A percentile compares a stretch with the other conserved stretches of the same genome.
Evolutionary conservation across 225 moss, liverwort and hornwort genomes (phyloP).

Genomic region (Bryum argenteum): DNA sequence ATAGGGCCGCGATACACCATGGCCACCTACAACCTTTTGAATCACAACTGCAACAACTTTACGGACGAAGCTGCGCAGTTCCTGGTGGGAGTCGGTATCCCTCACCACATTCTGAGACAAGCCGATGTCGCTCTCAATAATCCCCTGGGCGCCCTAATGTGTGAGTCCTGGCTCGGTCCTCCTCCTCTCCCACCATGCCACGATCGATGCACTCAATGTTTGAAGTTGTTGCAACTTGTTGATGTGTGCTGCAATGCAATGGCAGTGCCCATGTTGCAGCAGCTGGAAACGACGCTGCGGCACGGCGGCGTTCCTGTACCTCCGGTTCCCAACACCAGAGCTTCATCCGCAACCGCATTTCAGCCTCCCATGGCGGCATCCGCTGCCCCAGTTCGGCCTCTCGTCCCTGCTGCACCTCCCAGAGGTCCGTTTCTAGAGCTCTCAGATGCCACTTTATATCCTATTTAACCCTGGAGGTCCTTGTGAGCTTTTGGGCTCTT

Average conservation of each 20-base stretch:
- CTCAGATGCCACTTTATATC: no score
- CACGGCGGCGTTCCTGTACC: conserved; percentile 30
- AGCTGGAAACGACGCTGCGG: conserved; percentile 56
- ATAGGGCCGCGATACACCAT: conserved; percentile 63
- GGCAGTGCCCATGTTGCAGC: conserved; percentile 79
- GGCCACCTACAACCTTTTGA: conserved; percentile 64
- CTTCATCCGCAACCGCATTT: conserved; percentile 14
- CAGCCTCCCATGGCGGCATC: not conserved
- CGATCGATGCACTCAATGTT: not conserved
- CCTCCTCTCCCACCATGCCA: not conserved
- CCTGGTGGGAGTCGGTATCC: conserved; percentile 64
- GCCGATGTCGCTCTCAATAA: conserved; percentile 66
- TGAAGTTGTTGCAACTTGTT: no score
- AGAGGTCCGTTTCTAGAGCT: not conserved
- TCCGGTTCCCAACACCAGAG: conserved; percentile 2
- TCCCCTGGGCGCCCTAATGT: conserved; percentile 65
- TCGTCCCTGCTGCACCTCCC: not conserved
- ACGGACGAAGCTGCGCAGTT: conserved; percentile 73
- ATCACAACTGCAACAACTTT: conserved; percentile 85
- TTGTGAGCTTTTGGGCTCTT: no score
- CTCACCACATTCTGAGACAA: conserved; percentile 57
- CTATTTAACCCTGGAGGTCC: no score
- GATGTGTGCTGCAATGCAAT: not conserved
- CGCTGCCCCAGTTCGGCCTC: not conserved
- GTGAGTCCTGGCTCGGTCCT: conserved; percentile 48